phyloP scores from a whole-genome alignment of 2,329 filamentous ascomycete genomes.

The Sarocladium brachiariae region DNA sequence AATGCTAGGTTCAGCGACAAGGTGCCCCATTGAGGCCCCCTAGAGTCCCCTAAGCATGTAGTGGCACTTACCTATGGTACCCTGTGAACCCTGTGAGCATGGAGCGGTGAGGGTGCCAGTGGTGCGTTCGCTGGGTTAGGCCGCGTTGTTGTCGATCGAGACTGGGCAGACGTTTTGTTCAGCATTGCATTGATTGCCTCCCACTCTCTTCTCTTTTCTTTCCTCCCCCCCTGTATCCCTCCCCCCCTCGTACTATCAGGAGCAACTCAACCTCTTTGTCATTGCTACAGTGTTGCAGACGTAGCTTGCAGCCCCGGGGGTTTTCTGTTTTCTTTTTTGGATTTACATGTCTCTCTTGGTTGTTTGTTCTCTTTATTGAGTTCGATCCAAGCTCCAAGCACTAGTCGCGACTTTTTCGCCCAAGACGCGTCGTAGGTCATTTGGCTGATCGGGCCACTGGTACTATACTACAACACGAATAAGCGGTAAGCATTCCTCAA shows the following conservation, averaged over 20 bases:
- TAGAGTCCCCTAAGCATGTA: too few relatives aligned
- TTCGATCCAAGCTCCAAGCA: background rate
- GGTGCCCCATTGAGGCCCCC: too few relatives aligned
- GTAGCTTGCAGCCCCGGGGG: too few relatives aligned
- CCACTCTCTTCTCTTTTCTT: background rate
- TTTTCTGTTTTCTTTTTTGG: background rate
- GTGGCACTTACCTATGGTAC: too few relatives aligned
- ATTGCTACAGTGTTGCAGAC: background rate
- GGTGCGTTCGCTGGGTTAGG: too few relatives aligned
- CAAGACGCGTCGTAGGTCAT: background rate
- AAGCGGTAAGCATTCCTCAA: conserved; percentile 6
- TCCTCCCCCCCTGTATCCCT: conserved; percentile 4
- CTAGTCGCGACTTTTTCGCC: background rate
- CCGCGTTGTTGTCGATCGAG: too few relatives aligned
- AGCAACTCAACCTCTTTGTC: background rate
- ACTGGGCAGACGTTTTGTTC: too few relatives aligned
- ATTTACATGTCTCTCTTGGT: background rate
- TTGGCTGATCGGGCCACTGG: background rate
- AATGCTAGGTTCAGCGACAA: too few relatives aligned
- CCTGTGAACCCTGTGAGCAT: too few relatives aligned
- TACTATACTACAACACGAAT: too few relatives aligned
- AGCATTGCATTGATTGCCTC: background rate
- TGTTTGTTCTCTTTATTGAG: conserved; percentile 1
- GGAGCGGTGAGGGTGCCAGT: too few relatives aligned
- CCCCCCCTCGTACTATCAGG: background rate